Evolutionary conservation across 2,329 filamentous ascomycete species (phyloP), one percentile per base, ranked within the genome.

Genomic region (Penicillium glabrum): DNA sequence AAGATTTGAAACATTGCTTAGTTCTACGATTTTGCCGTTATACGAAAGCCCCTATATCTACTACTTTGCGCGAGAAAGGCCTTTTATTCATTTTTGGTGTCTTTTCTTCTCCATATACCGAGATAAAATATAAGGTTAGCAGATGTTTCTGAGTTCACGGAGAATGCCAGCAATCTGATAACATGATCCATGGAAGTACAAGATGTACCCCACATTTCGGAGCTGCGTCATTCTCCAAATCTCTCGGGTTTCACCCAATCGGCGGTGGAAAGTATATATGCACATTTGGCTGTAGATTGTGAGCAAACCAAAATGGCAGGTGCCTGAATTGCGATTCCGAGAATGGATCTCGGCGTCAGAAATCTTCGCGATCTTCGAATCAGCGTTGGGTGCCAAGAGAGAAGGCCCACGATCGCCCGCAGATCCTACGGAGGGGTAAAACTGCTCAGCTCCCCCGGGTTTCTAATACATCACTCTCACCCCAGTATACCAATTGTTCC

Each of bases 381-480:
- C 60, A 62, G 56, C 58, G 44, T 53, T 23, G 43, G 39, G 37
- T 33, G 61, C 57, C 59, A 62, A 62, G 59, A 51, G 50, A 48
- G 44, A 24, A 45, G 46, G 45, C 56, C 51, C 54, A 51, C 48
- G 55, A 64, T 60, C 58, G 51, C 46, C 55, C 51, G 55, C 57
- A 56, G 61, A 64, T 59, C 56, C 26, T 10, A 50, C 57, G 46
- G 61, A 61, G 61, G 61, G 60, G 62, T 60, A 57, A 56, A 29
- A 23, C 26, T 46, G 21, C 19, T 37, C 48, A 53, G 26, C 45
- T 47, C 23, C 52, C n/a, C 33, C 43, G 50, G 39, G 57, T 43
- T 46, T 23, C 21, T 41, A 3, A 44, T n/a, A 37, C 33, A 10
- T 23, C 16, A 1, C 26, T 37, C 7, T 43, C 51, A 26, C 33